These are phyloP conservation scores for Butyriboletus loyo DNA, from an alignment of 768 basidiomycete species.

Conservation along the genomic window DNA sequence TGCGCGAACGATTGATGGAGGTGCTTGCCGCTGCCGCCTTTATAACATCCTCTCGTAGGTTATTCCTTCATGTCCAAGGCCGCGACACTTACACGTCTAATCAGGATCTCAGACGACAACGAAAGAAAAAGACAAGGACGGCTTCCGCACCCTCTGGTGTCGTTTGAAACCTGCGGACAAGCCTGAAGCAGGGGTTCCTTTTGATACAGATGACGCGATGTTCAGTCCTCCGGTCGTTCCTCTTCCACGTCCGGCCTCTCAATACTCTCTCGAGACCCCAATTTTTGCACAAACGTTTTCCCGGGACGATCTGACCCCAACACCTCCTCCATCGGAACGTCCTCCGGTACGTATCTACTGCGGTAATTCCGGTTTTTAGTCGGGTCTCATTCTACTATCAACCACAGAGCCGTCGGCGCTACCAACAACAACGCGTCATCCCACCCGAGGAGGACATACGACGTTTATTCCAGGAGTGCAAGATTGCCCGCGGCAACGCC, in stretches of 20 bases:
- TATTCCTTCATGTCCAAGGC: background rate
- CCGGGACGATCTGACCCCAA: constrained; percentile 23
- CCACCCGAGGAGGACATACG: constrained; percentile 83
- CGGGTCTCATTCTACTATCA: background rate
- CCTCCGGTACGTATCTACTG: constrained; percentile 15
- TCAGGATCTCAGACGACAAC: constrained; percentile 20
- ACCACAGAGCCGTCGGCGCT: constrained; percentile 14
- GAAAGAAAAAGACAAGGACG: constrained; percentile 40
- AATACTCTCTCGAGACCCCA: constrained; percentile 34
- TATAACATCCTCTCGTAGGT: constrained; percentile 29
- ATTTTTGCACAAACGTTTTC: constrained; percentile 37
- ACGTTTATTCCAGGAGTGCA: constrained; percentile 81
- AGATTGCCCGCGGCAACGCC: constrained; percentile 80
- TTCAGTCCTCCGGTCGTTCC: constrained; percentile 60
- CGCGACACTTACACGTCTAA: background rate
- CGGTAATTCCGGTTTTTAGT: background rate
- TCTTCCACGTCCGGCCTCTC: constrained; percentile 29
- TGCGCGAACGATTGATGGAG: constrained; percentile 74
- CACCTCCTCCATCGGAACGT: constrained; percentile 27
- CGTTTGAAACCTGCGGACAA: constrained; percentile 77
- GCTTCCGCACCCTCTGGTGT: constrained; percentile 74
- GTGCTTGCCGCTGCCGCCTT: constrained; percentile 82
- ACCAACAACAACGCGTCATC: constrained; percentile 43
- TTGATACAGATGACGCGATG: constrained; percentile 78
- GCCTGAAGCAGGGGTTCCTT: constrained; percentile 80